Evolutionary conservation across 1,139 yeast species (phyloP).

Genomic region (Arxiozyma bovina): DNA sequence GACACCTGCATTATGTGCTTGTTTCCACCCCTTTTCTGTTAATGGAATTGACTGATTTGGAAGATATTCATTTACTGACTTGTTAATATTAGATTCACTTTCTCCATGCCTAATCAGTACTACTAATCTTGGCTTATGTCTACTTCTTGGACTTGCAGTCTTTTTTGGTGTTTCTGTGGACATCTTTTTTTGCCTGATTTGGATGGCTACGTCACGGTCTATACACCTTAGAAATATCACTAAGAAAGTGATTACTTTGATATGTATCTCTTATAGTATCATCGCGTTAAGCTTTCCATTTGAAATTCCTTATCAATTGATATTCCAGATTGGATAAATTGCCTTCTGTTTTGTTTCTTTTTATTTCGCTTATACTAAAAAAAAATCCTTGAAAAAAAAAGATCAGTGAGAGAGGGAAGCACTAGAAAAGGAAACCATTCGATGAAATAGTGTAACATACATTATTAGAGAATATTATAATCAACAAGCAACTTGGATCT

Average conservation of each 20-base stretch:
- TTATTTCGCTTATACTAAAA: no score
- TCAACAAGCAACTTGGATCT: no score
- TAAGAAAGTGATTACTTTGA: no score
- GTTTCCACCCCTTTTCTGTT: slow-evolving; percentile 58
- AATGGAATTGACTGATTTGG: slow-evolving; percentile 74
- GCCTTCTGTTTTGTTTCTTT: not conserved
- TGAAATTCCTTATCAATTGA: no score
- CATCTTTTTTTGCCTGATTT: not conserved
- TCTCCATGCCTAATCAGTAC: slow-evolving; percentile 84
- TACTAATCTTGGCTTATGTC: slow-evolving; percentile 42
- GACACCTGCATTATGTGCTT: slow-evolving; percentile 62
- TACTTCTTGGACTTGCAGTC: not conserved
- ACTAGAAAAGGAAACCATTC: not conserved
- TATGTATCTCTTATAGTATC: not conserved
- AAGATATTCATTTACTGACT: slow-evolving; percentile 61
- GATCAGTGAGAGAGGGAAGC: not conserved
- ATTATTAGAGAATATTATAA: no score
- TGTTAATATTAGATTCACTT: slow-evolving; percentile 80
- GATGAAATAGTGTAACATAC: no score
- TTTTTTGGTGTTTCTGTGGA: not conserved
- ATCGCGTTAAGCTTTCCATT: not conserved
- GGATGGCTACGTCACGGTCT: not conserved
- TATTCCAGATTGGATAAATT: not conserved
- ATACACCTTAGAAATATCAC: not conserved
- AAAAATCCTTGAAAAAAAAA: no score